Base-by-base conservation (phyloP, 495 filamentous ascomycete species). In the Penicillium diatomitis region DNA sequence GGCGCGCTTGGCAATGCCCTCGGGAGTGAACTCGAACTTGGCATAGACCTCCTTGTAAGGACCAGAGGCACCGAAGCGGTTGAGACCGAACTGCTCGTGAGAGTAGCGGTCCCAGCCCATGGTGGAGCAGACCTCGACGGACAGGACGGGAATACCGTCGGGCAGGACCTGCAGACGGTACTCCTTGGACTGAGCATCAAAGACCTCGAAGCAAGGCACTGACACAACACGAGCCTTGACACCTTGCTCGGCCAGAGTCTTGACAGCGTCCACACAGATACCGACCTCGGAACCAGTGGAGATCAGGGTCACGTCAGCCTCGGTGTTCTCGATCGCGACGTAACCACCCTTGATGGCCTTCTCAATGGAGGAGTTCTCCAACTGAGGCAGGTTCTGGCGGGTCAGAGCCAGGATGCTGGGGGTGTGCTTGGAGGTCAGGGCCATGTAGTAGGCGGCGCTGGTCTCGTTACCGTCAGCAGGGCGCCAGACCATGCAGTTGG, bases 401-500 rank as follows among this genome's bases (percentile, higher is more conserved):
- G 94, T 96, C 52, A 99, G 79, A 41, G 92, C 92, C 57, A 99
- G 68, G 71, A 99, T 90, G 71, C 76, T 83, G 52, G 92, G 90
- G 29, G 94, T 96, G 69, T 86, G 79, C 74, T 89, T 88, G 58
- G 88, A 85, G 58, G 85, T 95, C 51, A 99, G 75, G 39, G 90
- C 87, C 57, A 92, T 74, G 74, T 99, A 99, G 81, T 99, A 99
- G 56, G 94, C 92, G 58, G 90, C 90, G 66, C 86, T 91, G 60
- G 85, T 90, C 85, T 99, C 92, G 76, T 99, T 99, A 57, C 92
- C 92, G 64, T 99, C 92, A 50, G 92, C 92, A 50, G 92, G 92
- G 65, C 92, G 92, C 92, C 92, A 99, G 61, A 97, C 94, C 92
- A 97, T 96, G 81, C 85, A 88, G 85, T 99, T 99, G 57, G 92